Base-by-base conservation (phyloP, 176 grass and related monocot species). In the Eleusine coracana region DNA sequence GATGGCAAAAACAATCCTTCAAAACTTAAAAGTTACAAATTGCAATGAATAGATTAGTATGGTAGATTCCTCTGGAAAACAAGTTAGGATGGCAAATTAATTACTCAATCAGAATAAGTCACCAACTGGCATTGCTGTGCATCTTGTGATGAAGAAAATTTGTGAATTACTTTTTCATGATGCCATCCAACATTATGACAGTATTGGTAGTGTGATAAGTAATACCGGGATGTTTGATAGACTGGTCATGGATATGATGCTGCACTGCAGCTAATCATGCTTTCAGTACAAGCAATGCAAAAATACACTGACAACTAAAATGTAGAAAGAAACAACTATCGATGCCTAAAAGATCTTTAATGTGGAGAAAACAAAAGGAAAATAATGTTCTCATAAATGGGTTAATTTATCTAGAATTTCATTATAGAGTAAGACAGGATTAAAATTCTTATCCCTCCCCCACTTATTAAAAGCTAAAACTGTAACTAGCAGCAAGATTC, bases 1-100 rank as follows among this genome's bases (percentile, higher is more conserved):
- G 49, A 16, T 51, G 10, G 13, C 13, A 51, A 51, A 51, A 51
- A 51, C 14, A 15, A 51, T 71, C 20, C 41, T 29, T 3, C 3
- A 85, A 71, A 50, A 17, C 29, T 39, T 58, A 21, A 23, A 23
- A 80, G 50, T 75, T 75, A 46, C 46, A 34, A 80, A 37, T 75
- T 75, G 61, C 46, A 28, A 50, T 28, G n/a, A 29, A 73, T 39
- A 71, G 10, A 61, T 36, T 41, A 64, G n/a, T 72, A 50, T 73
- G 58, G 55, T 59, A 59, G 2, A 55, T 55, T 16, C 52, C 52
- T 55, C 5, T 20, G 21, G 17, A 54, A 20, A 54, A 20, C 16
- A 54, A 18, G 3, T 54, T 18, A 54, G 17, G 5, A 55, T 21
- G 16, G 55, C 21, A 59, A 59, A 23, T 59, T 23, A 59, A 60